These are phyloP conservation scores for Citrus cavaleriei DNA, from an alignment of 345 rosid genomes.

Conservation along the genomic window DNA sequence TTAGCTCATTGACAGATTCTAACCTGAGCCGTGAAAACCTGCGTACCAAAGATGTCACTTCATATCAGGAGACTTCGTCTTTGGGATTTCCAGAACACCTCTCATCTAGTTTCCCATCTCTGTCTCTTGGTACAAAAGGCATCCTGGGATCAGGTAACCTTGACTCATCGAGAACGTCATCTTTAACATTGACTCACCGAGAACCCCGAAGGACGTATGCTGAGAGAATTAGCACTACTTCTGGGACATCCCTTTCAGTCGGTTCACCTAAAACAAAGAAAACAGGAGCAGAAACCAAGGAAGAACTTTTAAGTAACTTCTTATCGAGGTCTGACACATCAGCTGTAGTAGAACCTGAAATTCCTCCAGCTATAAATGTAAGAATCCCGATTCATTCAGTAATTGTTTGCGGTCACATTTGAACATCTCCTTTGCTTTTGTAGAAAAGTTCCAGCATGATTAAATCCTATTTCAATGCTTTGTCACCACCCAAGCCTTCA, in stretches of 20 bases:
- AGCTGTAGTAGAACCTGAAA: slow-evolving; percentile 44
- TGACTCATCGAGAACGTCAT: slow-evolving; percentile 50
- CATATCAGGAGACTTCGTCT: slow-evolving; percentile 42
- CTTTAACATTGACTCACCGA: slow-evolving; percentile 25
- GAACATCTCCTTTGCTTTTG: not conserved
- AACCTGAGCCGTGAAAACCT: slow-evolving; percentile 42
- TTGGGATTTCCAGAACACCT: slow-evolving; percentile 49
- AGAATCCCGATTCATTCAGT: slow-evolving; percentile 16
- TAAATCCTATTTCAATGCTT: not conserved
- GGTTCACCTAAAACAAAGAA: slow-evolving; percentile 91
- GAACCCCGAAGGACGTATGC: slow-evolving; percentile 67
- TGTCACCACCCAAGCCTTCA: not conserved
- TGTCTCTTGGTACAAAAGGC: slow-evolving; percentile 41
- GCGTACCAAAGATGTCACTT: slow-evolving; percentile 45
- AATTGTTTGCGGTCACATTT: slow-evolving; percentile 7
- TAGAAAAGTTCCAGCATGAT: not conserved
- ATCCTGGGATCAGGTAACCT: slow-evolving; percentile 38
- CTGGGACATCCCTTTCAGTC: slow-evolving; percentile 49
- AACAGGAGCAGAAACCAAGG: slow-evolving; percentile 82
- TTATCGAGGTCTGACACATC: slow-evolving; percentile 56
- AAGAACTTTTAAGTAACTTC: slow-evolving; percentile 57
- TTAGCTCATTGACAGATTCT: slow-evolving; percentile 36
- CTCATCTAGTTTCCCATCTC: slow-evolving; percentile 52
- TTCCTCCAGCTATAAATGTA: slow-evolving; percentile 64
- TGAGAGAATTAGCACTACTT: slow-evolving; percentile 81